Base-by-base conservation (phyloP, 176 grass and related monocot genomes). In the Hsuehochloa calcarea region DNA sequence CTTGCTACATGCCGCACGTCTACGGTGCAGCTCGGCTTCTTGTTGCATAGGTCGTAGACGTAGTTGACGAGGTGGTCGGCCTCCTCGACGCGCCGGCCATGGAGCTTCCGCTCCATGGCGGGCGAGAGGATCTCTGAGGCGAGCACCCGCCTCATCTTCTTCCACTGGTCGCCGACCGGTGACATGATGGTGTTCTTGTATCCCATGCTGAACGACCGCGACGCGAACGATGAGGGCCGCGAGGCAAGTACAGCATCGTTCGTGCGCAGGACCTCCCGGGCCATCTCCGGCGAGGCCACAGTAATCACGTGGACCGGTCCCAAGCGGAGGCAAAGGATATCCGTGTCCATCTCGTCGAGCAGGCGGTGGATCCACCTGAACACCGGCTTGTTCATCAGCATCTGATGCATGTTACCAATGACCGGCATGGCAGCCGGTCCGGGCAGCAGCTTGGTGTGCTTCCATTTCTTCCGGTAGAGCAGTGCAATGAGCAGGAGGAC, bases 101-200 rank as follows among this genome's bases (percentile, higher is more conserved):
- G 45, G 5, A 83, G 14, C n/a, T 29, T 55, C 0, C 17, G 52
- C 29, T 87, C 80, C 85, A 83, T 41, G 4, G 85, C 1, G 0
- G 78, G 2, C 4, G 52, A 65, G 0, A 90, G 46, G 54, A 88
- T 20, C 65, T 93, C 91, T 0, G 85, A 85, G 13, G 77, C 7
- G 4, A 90, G 4, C 1, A 88, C 49, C 23, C 68, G 75, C 59
- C 71, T 85, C 91, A 93, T 90, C 79, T 88, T 93, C 82, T 59
- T 90, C 91, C 88, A 93, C 61, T 84, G 85, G 5, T 88, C 85
- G 0, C 88, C 91, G 4, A 23, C 22, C 1, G 82, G 78, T 0
- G 72, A 59, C 13, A 90, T 12, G 74, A 22, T 35, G 4, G 62
- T 7, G 38, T 44, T 13, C 52, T 72, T 60, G 72, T 82, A 89